Evolutionary conservation across 2,329 filamentous ascomycete genomes (phyloP), one percentile per base, ranked within the genome.

Genomic region (Aspergillus persii): DNA sequence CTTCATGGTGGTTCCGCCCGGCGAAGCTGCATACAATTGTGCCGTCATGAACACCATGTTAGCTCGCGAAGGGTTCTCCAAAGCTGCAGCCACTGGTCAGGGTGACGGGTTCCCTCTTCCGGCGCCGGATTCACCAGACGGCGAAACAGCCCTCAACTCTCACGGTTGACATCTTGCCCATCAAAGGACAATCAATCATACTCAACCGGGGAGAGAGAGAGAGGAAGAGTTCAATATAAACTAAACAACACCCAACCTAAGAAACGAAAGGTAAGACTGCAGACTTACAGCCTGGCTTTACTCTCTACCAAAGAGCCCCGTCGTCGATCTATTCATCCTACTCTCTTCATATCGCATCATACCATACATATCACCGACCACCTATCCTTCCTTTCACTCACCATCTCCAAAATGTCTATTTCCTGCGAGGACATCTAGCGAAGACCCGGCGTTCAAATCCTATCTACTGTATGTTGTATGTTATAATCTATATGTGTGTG

Each of bases 31-130:
- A 5, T 96, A 96, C 80, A 97, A 98, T 69, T 87, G 90, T 55
- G 93, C 93, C 11, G 87, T 95, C 74, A 82, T 96, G 65, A 97
- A 97, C 72, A 95, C 94, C 65, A 88, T 91, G 76, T 89, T 96
- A 59, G 93, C 92, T 0, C 84, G 92, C 50, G 87, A 90, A 66
- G 89, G 91, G 65, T 97, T 98, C 72, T 81, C 82, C n/a, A 84
- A 86, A 66, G 78, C 85, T 3, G 83, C 86, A 48, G 80, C 83
- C 4, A 67, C 70, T 3, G 74, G 74, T 2, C 69, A 75, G n/a
- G 73, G 74, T n/a, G 76, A 78, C 60, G 73, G 71, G 4, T 78
- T 78, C 49, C 76, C 76, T 26, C 64, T 78, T 31, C 74, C 75
- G 8, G 68, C 73, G 23, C 63, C 68, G 5, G 73, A 77, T 12